Base-by-base conservation (phyloP, 2,329 filamentous ascomycete genomes). In the Stachybotrys chartarum region DNA sequence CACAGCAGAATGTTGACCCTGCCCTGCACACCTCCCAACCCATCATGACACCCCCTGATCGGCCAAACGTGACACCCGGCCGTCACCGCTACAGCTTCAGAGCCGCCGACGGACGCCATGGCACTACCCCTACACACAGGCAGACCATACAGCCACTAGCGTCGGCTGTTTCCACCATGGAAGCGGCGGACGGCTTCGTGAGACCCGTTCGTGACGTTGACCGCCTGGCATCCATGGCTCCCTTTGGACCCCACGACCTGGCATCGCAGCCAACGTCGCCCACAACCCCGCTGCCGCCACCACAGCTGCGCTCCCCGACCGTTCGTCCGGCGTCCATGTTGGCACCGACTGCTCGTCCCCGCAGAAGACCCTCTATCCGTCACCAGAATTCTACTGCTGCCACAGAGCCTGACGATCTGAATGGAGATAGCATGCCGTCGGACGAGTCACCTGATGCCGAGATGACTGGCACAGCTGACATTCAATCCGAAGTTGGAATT, bases 211-310 rank as follows among this genome's bases (percentile, higher is more conserved):
- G 90, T 61, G 90, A 95, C 67, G 79, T 84, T 49, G 91, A 97
- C 68, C 85, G 91, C 57, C 80, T 94, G 56, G 90, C 88, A 50
- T 94, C 88, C 53, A 95, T 94, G 86, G 78, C 87, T 49, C 83
- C 87, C 7, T 81, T 86, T 46, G 77, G 86, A 54, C 82, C 88
- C 59, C 78, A 81, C 11, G 86, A 88, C 54, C 74, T 91, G 54
- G 81, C 82, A 47, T 97, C 93, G n/a, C 92, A 96, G 68, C 94
- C 94, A 8, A 89, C 92, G 56, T 97, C 91, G 12, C 91, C 91
- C 1, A 94, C 90, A 7, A 96, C 91, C 1, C 91, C 91, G 14
- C 79, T 88, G 49, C 87, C 87, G 50, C 84, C 87, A 1, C 76
- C 85, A 30, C 85, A 87, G 72, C 64, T 72, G 53, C 68, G 71